phyloP scores from a whole-genome alignment of 2,329 filamentous ascomycete species.

The Harringtonia lauricola region DNA sequence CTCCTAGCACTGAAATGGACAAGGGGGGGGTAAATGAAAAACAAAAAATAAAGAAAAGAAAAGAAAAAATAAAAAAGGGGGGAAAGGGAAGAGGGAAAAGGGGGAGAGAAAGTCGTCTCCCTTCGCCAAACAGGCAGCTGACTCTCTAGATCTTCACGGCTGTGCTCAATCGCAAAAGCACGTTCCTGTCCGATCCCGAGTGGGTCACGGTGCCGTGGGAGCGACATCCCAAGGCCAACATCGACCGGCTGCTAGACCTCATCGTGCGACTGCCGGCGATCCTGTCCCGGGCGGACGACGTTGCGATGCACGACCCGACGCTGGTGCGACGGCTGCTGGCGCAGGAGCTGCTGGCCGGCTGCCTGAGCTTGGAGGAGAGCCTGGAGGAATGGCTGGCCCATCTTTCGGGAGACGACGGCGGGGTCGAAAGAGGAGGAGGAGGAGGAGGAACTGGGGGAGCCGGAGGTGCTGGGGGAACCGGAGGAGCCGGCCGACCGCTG shows the following conservation, averaged over 20 bases:
- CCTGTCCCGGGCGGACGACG: constrained; percentile 31
- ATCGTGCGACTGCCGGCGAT: constrained; percentile 34
- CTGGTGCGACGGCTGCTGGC: constrained; percentile 30
- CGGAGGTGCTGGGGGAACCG: too few relatives aligned
- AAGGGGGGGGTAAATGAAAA: too few relatives aligned
- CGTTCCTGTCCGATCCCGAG: constrained; percentile 38
- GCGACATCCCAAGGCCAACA: constrained; percentile 34
- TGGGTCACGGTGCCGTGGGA: constrained; percentile 43
- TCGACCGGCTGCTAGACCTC: constrained; percentile 43
- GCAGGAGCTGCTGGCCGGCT: constrained; percentile 36
- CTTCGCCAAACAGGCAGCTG: too few relatives aligned
- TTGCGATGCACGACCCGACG: constrained; percentile 27
- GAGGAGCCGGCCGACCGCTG: too few relatives aligned
- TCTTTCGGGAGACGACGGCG: constrained; percentile 7
- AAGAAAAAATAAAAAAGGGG: too few relatives aligned
- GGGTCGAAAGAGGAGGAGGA: not conserved
- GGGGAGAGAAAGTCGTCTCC: not conserved
- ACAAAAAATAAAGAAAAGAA: too few relatives aligned
- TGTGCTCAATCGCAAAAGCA: constrained; percentile 36
- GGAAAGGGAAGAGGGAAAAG: too few relatives aligned
- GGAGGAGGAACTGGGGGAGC: too few relatives aligned
- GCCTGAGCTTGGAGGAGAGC: constrained; percentile 33
- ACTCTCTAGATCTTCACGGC: constrained; percentile 34
- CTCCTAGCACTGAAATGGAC: too few relatives aligned
- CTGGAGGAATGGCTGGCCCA: constrained; percentile 35